Evolutionary conservation across 1,139 yeast genomes (phyloP), one percentile per base, ranked within the genome.

Genomic region (Suhomyces coccinellae): DNA sequence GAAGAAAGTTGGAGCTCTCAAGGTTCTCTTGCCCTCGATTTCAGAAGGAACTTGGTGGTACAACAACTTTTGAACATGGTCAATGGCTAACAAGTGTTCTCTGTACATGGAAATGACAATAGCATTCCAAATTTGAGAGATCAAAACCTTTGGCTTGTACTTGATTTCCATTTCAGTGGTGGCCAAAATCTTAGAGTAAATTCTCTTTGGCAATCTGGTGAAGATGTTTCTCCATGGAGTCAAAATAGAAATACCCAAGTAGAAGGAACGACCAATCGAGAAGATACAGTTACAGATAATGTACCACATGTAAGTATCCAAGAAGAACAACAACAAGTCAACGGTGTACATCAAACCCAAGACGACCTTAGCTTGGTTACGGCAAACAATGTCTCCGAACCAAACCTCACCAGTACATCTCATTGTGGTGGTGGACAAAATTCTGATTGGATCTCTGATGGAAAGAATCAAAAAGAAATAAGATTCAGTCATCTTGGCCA

Each of bases 171-270:
- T 93, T 68, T 93, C 99, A 55, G 97, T 88, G 35, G 99, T 93
- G 40, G 98, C 98, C 69, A 93, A 82, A 56, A 93, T 83, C 82
- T 93, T 93, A 48, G 97, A 89, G 77, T 93, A 93, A 58, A 93
- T 89, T 83, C 99, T 88, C 83, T 93, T 93, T 67, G 99, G 99
- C 65, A 93, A 79, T 71, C 99, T 85, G 51, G 97, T 85, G 77
- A 91, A 93, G 61, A 93, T 91, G 68, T 93, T 93, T 83, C 98
- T 87, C 99, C 99, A 93, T 51, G 99, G 99, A 45, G 99, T 93
- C 78, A 91, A 85, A 56, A 93, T 91, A 43, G 98, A 93, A 61
- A 93, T 90, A 85, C 99, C 99, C 69, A 93, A 79, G 78, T 91
- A 93, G 80, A 93, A 93, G 24, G 98, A 93, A 67, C 97, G 88